Percentiles rank a stretch among this genome's conserved stretches.
Evolutionary conservation across 805 yeast species (phyloP).

Genomic region (Barnettozyma wickerhamii): DNA sequence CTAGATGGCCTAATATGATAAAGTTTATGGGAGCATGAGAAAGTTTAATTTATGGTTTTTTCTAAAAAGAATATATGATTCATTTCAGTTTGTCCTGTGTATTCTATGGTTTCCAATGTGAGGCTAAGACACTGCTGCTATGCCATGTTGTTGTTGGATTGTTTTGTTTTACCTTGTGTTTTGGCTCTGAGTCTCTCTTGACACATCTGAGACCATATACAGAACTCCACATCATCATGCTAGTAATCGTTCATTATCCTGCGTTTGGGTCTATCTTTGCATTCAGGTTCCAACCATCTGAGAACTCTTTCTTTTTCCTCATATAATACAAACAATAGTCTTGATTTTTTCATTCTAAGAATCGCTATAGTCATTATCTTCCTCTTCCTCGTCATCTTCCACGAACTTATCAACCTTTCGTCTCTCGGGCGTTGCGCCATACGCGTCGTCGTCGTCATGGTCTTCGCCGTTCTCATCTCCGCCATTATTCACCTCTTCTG

Average conservation of each 20-base stretch:
- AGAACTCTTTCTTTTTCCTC: background rate
- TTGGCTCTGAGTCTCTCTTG: too few relatives aligned
- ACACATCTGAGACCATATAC: too few relatives aligned
- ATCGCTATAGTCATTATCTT: constrained; percentile 25
- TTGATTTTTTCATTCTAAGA: constrained; percentile 1
- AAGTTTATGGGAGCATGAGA: constrained; percentile 4
- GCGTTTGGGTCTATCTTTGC: too few relatives aligned
- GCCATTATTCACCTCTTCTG: constrained; percentile 54
- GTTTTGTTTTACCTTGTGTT: too few relatives aligned
- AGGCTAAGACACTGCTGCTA: too few relatives aligned
- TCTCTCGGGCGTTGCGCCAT: constrained; percentile 13
- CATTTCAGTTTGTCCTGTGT: background rate
- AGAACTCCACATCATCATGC: too few relatives aligned
- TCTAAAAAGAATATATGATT: constrained; percentile 8
- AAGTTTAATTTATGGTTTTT: constrained; percentile 8
- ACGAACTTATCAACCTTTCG: constrained; percentile 18
- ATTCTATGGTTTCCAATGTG: background rate
- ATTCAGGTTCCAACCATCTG: background rate
- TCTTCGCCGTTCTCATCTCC: constrained; percentile 31
- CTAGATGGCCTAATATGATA: constrained; percentile 51
- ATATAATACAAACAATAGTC: constrained; percentile 5
- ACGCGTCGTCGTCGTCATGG: constrained; percentile 25
- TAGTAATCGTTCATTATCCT: too few relatives aligned
- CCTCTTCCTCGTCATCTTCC: constrained; percentile 25
- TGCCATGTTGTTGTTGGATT: too few relatives aligned